These are phyloP conservation scores for Umbelopsis isabellina DNA, from an alignment of 192 early-diverging fungal species.

Conservation along the genomic window DNA sequence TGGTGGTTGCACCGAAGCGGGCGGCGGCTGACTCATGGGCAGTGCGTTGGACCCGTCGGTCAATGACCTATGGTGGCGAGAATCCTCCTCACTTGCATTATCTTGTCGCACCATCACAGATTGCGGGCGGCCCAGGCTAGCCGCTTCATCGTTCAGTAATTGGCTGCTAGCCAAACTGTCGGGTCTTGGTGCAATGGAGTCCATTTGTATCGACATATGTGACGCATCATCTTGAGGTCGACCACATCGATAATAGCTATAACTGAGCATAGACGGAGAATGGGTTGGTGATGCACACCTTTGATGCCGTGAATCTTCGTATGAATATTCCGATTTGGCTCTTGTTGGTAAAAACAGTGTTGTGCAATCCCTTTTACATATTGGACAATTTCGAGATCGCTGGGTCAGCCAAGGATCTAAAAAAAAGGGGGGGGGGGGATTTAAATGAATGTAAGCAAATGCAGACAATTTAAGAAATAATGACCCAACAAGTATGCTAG, in stretches of 20 bases:
- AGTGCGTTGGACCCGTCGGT: background rate
- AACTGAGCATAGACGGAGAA: conserved; percentile 17
- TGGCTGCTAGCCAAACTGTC: conserved; percentile 11
- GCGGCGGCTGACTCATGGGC: too few species aligned
- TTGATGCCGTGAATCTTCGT: background rate
- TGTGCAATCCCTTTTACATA: conserved; percentile 14
- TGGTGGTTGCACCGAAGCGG: too few species aligned
- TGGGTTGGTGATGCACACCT: conserved; percentile 16
- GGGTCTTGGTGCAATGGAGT: background rate
- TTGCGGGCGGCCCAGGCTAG: background rate
- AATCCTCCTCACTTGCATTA: conserved; percentile 16
- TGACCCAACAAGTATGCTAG: too few species aligned
- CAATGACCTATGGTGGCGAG: background rate
- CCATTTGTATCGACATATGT: conserved; percentile 20
- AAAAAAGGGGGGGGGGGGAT: too few species aligned
- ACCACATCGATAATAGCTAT: conserved; percentile 16
- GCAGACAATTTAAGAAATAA: too few species aligned
- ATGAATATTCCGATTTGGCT: conserved; percentile 15
- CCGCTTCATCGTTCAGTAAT: conserved; percentile 3
- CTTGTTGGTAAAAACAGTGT: conserved; percentile 9
- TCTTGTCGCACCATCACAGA: conserved; percentile 2
- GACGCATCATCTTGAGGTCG: conserved; percentile 1
- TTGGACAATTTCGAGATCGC: conserved; percentile 24
- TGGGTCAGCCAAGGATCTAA: conserved; percentile 42
- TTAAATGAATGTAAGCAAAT: too few species aligned